Evolutionary conservation across 305 asterid species (phyloP).

Genomic region (Lippia alba): DNA sequence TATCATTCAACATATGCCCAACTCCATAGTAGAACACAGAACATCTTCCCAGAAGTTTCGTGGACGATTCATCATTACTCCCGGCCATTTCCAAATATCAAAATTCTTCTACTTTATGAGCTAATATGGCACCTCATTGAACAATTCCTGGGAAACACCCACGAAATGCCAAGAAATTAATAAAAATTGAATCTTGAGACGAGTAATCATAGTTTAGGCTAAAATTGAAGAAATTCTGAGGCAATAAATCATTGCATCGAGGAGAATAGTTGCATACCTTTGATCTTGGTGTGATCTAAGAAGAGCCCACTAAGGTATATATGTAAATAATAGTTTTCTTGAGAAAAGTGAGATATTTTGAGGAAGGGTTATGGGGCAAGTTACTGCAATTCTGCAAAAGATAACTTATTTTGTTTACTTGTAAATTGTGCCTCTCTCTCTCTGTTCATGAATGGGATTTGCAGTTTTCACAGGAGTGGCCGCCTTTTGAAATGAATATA

Average conservation of each 20-base stretch:
- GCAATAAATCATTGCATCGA: background rate
- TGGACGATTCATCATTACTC: conserved; percentile 47
- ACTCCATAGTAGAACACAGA: conserved; percentile 76
- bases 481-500: background rate
- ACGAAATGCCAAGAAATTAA: background rate
- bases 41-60: conserved; percentile 60
- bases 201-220: background rate
- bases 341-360: conserved; percentile 13
- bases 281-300: conserved; percentile 17
- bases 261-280: conserved; percentile 20
- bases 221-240: background rate
- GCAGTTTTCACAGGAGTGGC: background rate
- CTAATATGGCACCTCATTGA: background rate
- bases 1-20: conserved; percentile 93
- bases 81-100: conserved; percentile 40
- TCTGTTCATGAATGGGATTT: conserved; percentile 5
- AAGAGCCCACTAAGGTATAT: conserved; percentile 27
- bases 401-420: conserved; percentile 2
- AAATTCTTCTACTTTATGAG: too few relatives aligned
- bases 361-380: background rate
- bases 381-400: background rate
- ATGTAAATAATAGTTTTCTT: background rate
- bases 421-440: conserved; percentile 11
- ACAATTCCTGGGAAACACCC: too few relatives aligned
- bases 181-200: background rate